Evolutionary conservation across 2,329 filamentous ascomycete genomes (phyloP).

Genomic region (Xylaria sp.): DNA sequence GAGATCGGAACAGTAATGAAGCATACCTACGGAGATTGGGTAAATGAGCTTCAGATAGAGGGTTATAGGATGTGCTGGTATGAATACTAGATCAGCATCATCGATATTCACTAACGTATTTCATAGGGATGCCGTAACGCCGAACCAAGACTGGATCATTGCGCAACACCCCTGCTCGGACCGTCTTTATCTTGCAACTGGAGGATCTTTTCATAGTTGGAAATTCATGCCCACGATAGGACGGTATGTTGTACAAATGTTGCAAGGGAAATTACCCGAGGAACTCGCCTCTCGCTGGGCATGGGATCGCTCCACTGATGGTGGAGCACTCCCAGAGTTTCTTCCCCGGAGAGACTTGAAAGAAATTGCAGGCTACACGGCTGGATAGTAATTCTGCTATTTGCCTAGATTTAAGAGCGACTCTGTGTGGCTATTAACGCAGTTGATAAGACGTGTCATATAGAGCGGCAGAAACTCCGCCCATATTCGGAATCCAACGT

Average conservation of each 20-base stretch:
- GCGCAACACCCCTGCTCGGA: too few species aligned
- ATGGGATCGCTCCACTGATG: neutral
- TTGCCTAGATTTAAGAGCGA: too few species aligned
- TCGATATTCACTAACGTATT: neutral
- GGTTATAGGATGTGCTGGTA: neutral
- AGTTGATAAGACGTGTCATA: too few species aligned
- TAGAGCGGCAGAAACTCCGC: too few species aligned
- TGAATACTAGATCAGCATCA: neutral
- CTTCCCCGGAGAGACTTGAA: neutral
- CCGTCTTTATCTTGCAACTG: neutral
- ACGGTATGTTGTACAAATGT: neutral
- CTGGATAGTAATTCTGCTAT: too few species aligned
- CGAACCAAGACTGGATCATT: conserved; percentile 17
- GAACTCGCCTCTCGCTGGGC: neutral
- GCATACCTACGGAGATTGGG: too few species aligned
- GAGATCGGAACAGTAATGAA: too few species aligned
- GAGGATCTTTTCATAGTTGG: neutral
- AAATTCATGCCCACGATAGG: neutral
- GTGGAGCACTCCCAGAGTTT: neutral
- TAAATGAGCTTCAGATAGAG: too few species aligned
- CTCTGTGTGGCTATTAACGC: too few species aligned
- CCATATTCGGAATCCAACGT: too few species aligned
- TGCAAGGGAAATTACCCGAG: neutral
- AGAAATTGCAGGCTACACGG: too few species aligned
- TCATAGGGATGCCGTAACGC: conserved; percentile 11